Conservation (phyloP, 306 rosid genomes). For the Cajanus cajan region DNA sequence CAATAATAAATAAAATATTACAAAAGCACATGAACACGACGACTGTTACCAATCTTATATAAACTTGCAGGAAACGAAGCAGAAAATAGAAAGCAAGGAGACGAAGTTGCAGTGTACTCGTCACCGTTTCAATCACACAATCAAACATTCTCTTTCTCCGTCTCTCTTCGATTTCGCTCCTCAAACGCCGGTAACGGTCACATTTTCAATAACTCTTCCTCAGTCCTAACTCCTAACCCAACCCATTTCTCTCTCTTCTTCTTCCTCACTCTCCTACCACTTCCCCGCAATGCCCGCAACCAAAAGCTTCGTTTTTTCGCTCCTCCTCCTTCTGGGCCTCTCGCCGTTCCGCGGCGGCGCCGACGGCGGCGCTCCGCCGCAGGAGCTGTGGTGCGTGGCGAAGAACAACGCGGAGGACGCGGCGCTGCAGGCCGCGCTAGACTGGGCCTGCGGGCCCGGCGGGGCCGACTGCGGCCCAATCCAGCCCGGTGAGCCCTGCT, state of each 20-base stretch:
- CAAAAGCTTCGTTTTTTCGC: neutral
- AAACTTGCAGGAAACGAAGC: no score
- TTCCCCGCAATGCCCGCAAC: constrained; percentile 32
- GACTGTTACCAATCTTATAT: no score
- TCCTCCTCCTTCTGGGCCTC: constrained; percentile 20
- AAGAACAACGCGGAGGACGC: constrained; percentile 90
- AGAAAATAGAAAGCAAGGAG: neutral
- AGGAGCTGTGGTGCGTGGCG: constrained; percentile 95
- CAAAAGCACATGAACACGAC: no score
- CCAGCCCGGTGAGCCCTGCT: constrained; percentile 80
- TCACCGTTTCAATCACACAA: neutral
- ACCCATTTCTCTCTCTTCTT: constrained; percentile 15
- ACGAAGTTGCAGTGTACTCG: constrained; percentile 18
- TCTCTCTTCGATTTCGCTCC: constrained; percentile 27
- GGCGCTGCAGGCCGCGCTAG: constrained; percentile 63
- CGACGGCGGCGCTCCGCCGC: constrained; percentile 24
- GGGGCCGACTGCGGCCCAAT: constrained; percentile 80
- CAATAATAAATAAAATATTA: no score
- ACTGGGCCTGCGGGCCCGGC: constrained; percentile 90
- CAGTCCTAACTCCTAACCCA: neutral
- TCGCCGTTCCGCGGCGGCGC: constrained; percentile 25
- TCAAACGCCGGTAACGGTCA: constrained; percentile 48
- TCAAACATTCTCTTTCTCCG: neutral
- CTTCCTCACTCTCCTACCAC: neutral
- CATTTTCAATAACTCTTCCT: constrained; percentile 32